phyloP scores from a whole-genome alignment of 805 yeast species.

The Starmerella asiatica region DNA sequence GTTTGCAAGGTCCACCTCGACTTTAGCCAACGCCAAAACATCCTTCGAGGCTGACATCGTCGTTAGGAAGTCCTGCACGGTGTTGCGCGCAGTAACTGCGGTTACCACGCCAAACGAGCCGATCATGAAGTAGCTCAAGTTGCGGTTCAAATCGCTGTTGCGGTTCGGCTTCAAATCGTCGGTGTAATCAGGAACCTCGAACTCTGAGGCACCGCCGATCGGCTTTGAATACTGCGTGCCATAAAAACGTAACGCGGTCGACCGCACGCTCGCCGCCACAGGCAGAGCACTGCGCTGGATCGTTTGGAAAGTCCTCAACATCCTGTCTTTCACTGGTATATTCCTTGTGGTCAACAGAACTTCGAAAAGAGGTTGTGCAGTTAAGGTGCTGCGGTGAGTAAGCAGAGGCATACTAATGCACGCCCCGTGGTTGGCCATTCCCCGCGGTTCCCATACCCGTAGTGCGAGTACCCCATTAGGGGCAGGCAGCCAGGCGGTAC shows the following conservation, averaged over 20 bases:
- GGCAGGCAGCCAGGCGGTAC: too few species aligned
- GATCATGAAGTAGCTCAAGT: constrained; percentile 90
- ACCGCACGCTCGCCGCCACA: constrained; percentile 6
- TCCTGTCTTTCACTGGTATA: background rate
- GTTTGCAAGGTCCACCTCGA: constrained; percentile 84
- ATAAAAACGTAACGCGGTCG: constrained; percentile 10
- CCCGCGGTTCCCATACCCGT: too few species aligned
- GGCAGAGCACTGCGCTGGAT: constrained; percentile 9
- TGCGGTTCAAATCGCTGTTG: constrained; percentile 66
- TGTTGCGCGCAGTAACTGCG: constrained; percentile 91
- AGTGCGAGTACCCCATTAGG: too few species aligned
- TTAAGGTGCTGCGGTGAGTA: constrained; percentile 6
- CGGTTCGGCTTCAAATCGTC: constrained; percentile 59
- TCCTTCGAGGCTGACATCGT: constrained; percentile 98
- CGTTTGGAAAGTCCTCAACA: constrained; percentile 16
- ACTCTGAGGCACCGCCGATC: constrained; percentile 38
- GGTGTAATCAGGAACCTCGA: constrained; percentile 83
- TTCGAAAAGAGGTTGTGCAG: background rate
- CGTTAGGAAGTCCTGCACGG: constrained; percentile 78
- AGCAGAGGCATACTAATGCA: constrained; percentile 9
- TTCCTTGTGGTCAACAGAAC: background rate
- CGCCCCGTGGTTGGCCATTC: constrained; percentile 14
- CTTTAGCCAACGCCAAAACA: constrained; percentile 98
- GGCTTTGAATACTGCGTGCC: constrained; percentile 20
- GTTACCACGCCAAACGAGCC: constrained; percentile 85